A percentile compares a stretch with the other conserved stretches of the same genome.
Evolutionary conservation across 768 basidiomycete genomes (phyloP).

Genomic region (Panaeolus cyanescens): DNA sequence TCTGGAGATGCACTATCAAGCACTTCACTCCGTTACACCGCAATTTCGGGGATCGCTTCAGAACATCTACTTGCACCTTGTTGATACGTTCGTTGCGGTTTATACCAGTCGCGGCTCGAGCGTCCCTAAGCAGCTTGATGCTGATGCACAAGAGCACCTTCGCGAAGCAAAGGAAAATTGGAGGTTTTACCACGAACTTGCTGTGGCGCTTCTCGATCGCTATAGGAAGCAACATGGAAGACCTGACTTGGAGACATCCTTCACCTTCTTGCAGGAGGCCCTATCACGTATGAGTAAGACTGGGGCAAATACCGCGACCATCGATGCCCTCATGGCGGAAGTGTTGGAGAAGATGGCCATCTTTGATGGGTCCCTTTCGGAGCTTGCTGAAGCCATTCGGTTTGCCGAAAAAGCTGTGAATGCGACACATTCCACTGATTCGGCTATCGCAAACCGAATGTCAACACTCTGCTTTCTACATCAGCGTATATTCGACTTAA

Average conservation of each 20-base stretch:
- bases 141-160: constrained; percentile 2
- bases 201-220: background rate
- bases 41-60: constrained; percentile 11
- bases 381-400: constrained; percentile 8
- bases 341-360: constrained; percentile 9
- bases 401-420: constrained; percentile 5
- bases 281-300: constrained; percentile 4
- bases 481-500: constrained; percentile 7
- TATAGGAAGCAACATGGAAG: background rate
- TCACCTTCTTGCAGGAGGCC: background rate
- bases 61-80: constrained; percentile 10
- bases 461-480: background rate
- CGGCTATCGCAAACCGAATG: constrained; percentile 2
- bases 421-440: background rate
- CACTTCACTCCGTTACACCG: constrained; percentile 2
- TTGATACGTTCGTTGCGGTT: constrained; percentile 6
- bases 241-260: background rate
- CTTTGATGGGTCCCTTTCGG: background rate
- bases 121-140: background rate
- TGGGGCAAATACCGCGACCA: background rate
- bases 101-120: constrained; percentile 1
- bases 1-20: constrained; percentile 8
- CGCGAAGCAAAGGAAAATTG: background rate
- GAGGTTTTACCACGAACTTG: background rate
- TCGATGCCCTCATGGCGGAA: constrained; percentile 6